These are phyloP conservation scores for Penicillium palitans DNA, from an alignment of 2,329 filamentous ascomycete genomes.

Conservation along the genomic window DNA sequence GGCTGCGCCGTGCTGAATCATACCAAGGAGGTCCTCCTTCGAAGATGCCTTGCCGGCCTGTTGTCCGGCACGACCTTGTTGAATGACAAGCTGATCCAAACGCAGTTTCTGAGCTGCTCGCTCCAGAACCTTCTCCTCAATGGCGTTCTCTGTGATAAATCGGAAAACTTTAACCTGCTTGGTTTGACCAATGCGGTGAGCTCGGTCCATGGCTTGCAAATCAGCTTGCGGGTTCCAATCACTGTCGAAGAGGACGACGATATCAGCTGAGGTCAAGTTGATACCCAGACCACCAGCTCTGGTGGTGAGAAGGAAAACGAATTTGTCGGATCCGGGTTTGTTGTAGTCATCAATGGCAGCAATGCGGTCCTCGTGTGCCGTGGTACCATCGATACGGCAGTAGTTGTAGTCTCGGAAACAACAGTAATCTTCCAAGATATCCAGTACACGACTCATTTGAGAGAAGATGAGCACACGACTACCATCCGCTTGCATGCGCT, in stretches of 20 bases:
- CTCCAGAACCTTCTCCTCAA: slow-evolving; percentile 97
- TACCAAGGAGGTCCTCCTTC: slow-evolving; percentile 92
- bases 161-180: slow-evolving; percentile 97
- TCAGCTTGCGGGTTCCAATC: slow-evolving; percentile 99
- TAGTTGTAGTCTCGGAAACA: slow-evolving; percentile 94
- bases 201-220: slow-evolving; percentile 97
- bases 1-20: slow-evolving; percentile 99
- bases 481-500: slow-evolving; percentile 77
- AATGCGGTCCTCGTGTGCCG: slow-evolving; percentile 96
- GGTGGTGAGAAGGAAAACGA: slow-evolving; percentile 92
- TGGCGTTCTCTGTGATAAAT: slow-evolving; percentile 96
- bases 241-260: slow-evolving; percentile 94
- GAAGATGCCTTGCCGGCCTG: slow-evolving; percentile 88
- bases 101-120: slow-evolving; percentile 95
- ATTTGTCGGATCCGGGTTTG: slow-evolving; percentile 91
- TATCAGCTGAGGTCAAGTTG: slow-evolving; percentile 92
- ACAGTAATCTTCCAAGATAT: slow-evolving; percentile 97
- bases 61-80: slow-evolving; percentile 90
- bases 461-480: slow-evolving; percentile 98
- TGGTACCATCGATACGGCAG: slow-evolving; percentile 94
- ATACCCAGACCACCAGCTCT: slow-evolving; percentile 94
- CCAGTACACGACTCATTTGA: slow-evolving; percentile 95
- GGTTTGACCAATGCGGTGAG: slow-evolving; percentile 96
- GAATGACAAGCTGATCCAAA: slow-evolving; percentile 94
- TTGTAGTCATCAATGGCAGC: slow-evolving; percentile 98